Conservation (phyloP, 768 basidiomycete genomes). For the Saitozyma podzolica region DNA sequence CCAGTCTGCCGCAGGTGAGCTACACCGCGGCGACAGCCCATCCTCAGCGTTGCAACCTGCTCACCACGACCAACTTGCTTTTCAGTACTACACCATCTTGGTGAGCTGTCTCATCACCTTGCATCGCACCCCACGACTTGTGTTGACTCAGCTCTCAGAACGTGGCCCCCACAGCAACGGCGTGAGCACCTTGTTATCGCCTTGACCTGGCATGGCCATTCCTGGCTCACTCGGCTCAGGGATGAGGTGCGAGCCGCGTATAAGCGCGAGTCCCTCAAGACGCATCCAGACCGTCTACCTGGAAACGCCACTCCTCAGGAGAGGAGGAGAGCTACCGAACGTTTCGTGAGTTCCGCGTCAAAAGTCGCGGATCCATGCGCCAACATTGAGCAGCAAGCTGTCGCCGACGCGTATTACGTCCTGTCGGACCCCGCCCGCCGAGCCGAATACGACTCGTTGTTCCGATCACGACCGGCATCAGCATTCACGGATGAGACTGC, state of each 20-base stretch:
- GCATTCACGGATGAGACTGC: constrained; percentile 43
- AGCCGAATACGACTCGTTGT: constrained; percentile 54
- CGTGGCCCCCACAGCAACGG: constrained; percentile 32
- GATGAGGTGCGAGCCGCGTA: constrained; percentile 49
- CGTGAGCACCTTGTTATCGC: constrained; percentile 16
- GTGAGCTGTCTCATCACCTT: constrained; percentile 16
- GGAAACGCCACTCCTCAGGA: constrained; percentile 67
- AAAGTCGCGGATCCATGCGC: constrained; percentile 1
- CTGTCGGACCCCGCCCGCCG: constrained; percentile 69
- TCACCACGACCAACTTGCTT: no score
- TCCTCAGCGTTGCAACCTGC: no score
- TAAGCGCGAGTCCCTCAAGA: constrained; percentile 59
- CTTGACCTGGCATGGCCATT: background rate
- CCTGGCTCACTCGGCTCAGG: constrained; percentile 14
- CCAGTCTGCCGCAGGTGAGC: constrained; percentile 36
- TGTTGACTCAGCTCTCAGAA: constrained; percentile 18
- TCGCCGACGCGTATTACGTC: constrained; percentile 93
- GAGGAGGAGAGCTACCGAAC: constrained; percentile 73
- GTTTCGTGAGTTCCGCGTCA: constrained; percentile 56
- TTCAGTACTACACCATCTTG: constrained; percentile 41
- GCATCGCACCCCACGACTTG: background rate
- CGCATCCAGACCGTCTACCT: constrained; percentile 80
- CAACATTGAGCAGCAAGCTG: constrained; percentile 58
- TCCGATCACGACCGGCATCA: constrained; percentile 36
- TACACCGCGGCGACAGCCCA: constrained; percentile 4